Conservation (phyloP, 2,329 filamentous ascomycete genomes). For the Hypoxylon sp. region DNA sequence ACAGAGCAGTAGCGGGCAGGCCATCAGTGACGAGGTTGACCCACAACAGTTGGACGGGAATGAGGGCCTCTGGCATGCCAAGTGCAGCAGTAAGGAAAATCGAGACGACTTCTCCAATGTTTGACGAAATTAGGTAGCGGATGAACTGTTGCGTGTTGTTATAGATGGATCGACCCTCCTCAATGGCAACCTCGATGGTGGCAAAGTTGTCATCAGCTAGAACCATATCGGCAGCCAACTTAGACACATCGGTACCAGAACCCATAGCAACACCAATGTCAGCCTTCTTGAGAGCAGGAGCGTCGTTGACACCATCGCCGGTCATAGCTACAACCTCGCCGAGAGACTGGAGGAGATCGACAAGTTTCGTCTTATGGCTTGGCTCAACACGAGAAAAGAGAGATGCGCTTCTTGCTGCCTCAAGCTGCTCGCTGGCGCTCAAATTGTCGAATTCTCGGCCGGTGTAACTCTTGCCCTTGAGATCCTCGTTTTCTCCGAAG, state of each 20-base stretch:
- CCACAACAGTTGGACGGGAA: slow-evolving; percentile 97
- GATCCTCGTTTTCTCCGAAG: slow-evolving; percentile 81
- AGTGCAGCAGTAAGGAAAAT: slow-evolving; percentile 97
- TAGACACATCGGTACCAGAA: slow-evolving; percentile 95
- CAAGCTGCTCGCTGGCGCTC: slow-evolving; percentile 78
- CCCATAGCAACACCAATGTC: slow-evolving; percentile 99
- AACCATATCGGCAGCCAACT: slow-evolving; percentile 97
- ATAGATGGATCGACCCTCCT: slow-evolving; percentile 97
- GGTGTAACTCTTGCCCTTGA: slow-evolving; percentile 92
- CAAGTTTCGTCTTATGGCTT: slow-evolving; percentile 94
- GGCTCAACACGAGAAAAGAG: slow-evolving; percentile 97
- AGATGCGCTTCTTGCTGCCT: slow-evolving; percentile 84
- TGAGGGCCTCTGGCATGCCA: slow-evolving; percentile 96
- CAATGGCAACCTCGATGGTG: slow-evolving; percentile 93
- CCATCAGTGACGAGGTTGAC: slow-evolving; percentile 98
- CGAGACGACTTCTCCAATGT: slow-evolving; percentile 98
- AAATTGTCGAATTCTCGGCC: slow-evolving; percentile 93
- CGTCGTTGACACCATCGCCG: slow-evolving; percentile 97
- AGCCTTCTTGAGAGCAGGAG: slow-evolving; percentile 95
- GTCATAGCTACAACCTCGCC: slow-evolving; percentile 99
- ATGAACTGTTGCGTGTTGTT: slow-evolving; percentile 99
- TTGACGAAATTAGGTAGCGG: slow-evolving; percentile 97
- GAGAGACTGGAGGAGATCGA: slow-evolving; percentile 91
- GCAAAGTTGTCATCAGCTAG: slow-evolving; percentile 99
- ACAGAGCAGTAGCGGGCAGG: slow-evolving; percentile 92